Conservation (phyloP, 345 rosid species). For the Xanthoceras sorbifolium region DNA sequence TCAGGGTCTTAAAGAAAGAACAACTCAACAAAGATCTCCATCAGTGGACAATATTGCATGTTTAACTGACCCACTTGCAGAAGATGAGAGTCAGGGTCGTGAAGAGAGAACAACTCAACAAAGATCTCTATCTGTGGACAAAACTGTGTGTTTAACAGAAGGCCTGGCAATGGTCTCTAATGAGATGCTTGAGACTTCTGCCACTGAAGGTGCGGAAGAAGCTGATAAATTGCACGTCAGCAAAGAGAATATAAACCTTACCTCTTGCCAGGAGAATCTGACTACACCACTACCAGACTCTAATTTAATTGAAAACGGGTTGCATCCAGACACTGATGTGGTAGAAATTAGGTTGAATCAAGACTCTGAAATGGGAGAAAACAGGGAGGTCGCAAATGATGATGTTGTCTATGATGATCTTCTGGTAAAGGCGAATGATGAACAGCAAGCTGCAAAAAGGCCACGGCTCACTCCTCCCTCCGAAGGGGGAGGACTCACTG, state of each 20-base stretch:
- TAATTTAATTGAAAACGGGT: conserved; percentile 31
- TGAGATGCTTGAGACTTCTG: conserved; percentile 34
- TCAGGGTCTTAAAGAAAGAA: neutral
- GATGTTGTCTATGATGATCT: no score
- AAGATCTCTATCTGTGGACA: conserved; percentile 26
- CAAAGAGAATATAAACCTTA: conserved; percentile 20
- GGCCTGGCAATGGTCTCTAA: conserved; percentile 23
- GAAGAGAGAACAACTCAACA: conserved; percentile 26
- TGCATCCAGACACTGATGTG: conserved; percentile 28
- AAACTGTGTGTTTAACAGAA: conserved; percentile 18
- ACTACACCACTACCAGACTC: conserved; percentile 28
- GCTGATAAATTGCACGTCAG: conserved; percentile 20
- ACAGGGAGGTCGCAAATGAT: conserved; percentile 16
- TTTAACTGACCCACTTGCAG: neutral
- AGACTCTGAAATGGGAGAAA: conserved; percentile 25
- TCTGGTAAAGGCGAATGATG: conserved; percentile 32
- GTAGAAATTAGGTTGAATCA: conserved; percentile 28
- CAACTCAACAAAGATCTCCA: neutral
- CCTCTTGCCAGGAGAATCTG: conserved; percentile 17
- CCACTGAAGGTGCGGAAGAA: conserved; percentile 26
- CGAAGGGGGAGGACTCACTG: conserved; percentile 29
- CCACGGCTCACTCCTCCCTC: conserved; percentile 36
- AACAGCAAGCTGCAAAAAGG: conserved; percentile 61
- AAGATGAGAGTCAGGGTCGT: conserved; percentile 19
- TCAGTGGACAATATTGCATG: neutral